These are phyloP conservation scores for Pyrrhoderma lamaoense DNA, from an alignment of 1,284 basidiomycete genomes.

Conservation along the genomic window DNA sequence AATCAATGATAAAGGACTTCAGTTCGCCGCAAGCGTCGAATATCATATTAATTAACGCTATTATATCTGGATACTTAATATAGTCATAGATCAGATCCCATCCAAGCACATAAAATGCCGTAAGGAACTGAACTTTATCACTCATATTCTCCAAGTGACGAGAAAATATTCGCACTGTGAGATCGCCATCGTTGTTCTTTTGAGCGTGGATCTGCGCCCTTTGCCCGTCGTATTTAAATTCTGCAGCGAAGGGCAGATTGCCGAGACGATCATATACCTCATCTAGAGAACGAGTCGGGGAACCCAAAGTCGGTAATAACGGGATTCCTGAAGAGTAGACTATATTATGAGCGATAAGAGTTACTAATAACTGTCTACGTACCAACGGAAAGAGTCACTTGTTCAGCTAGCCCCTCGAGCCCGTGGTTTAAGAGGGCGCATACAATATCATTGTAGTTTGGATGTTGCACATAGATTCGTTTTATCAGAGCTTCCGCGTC, in stretches of 20 bases:
- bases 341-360: slow-evolving; percentile 14
- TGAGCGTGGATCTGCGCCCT: slow-evolving; percentile 77
- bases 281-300: slow-evolving; percentile 77
- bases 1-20: slow-evolving; percentile 76
- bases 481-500: slow-evolving; percentile 61
- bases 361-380: slow-evolving; percentile 21
- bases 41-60: slow-evolving; percentile 46
- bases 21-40: slow-evolving; percentile 38
- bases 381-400: slow-evolving; percentile 75
- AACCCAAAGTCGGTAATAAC: slow-evolving; percentile 68
- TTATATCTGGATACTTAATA: slow-evolving; percentile 81
- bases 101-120: slow-evolving; percentile 2
- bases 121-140: slow-evolving; percentile 47
- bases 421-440: slow-evolving; percentile 57
- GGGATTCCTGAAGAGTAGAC: slow-evolving; percentile 46
- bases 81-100: slow-evolving; percentile 20
- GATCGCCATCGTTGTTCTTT: slow-evolving; percentile 35
- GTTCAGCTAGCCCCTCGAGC: slow-evolving; percentile 51
- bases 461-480: slow-evolving; percentile 81
- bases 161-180: slow-evolving; percentile 72
- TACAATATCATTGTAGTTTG: slow-evolving; percentile 79
- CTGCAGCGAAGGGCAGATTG: slow-evolving; percentile 64
- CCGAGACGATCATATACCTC: slow-evolving; percentile 75
- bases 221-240: slow-evolving; percentile 86
- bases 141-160: slow-evolving; percentile 93